A percentile compares a stretch with the other conserved stretches of the same genome.
Evolutionary conservation across 768 basidiomycete genomes (phyloP).

Genomic region (Leccinum obscurum): DNA sequence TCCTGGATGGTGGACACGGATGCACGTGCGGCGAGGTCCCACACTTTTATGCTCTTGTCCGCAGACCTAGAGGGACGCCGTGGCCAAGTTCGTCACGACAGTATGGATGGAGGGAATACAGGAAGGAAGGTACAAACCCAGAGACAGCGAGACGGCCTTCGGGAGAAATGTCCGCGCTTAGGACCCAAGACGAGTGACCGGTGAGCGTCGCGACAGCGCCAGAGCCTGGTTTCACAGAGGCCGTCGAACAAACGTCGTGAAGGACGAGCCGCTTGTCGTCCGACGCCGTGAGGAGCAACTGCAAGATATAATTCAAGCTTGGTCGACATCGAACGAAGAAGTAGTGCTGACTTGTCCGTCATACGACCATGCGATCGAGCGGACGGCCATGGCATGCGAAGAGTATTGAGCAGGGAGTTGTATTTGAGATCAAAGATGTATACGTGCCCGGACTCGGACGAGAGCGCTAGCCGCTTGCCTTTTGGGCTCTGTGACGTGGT

Average conservation of each 20-base stretch:
- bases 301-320: constrained; percentile 1
- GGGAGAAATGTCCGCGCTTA: constrained; percentile 79
- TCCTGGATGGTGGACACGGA: constrained; percentile 79
- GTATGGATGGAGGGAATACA: not conserved
- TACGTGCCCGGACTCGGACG: constrained; percentile 86
- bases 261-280: constrained; percentile 91
- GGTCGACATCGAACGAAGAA: not conserved
- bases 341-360: constrained; percentile 74
- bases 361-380: constrained; percentile 85
- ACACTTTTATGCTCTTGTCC: constrained; percentile 83
- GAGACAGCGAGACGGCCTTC: constrained; percentile 79
- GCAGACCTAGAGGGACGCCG: constrained; percentile 54
- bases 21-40: constrained; percentile 76
- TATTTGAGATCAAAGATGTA: constrained; percentile 82
- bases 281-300: constrained; percentile 88
- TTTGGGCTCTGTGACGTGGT: constrained; percentile 71
- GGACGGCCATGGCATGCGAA: constrained; percentile 88
- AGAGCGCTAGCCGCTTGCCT: constrained; percentile 76
- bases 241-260: constrained; percentile 81
- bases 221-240: constrained; percentile 57
- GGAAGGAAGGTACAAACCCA: constrained; percentile 52
- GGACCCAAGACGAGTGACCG: constrained; percentile 91
- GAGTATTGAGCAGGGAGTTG: constrained; percentile 65
- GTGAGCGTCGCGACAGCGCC: constrained; percentile 83
- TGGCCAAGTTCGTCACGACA: not conserved